A percentile compares a stretch with the other conserved stretches of the same genome.
phyloP scores from a whole-genome alignment of 345 rosid genomes.

The Acer campestre region DNA sequence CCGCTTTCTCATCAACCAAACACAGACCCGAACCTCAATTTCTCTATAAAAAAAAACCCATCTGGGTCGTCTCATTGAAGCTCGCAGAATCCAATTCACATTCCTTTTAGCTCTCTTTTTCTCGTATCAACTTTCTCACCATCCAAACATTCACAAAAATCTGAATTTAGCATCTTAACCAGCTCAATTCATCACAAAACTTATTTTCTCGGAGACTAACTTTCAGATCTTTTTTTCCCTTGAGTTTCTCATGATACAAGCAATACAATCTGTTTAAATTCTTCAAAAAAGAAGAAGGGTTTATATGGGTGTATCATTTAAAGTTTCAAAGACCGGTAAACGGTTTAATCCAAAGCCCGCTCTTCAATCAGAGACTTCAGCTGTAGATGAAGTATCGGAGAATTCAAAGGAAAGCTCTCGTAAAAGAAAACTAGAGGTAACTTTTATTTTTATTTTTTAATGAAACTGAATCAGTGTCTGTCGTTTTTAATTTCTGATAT shows the following conservation, averaged over 20 bases:
- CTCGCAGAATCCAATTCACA: neutral
- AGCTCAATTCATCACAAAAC: neutral
- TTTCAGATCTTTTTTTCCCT: neutral
- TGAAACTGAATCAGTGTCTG: neutral
- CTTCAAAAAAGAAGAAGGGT: neutral
- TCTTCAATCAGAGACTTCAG: conserved; percentile 35
- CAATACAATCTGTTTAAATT: no score
- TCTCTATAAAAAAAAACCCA: neutral
- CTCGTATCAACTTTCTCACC: neutral
- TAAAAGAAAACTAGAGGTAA: conserved; percentile 50
- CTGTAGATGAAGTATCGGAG: conserved; percentile 38
- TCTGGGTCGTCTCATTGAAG: neutral
- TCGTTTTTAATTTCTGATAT: neutral
- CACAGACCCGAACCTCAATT: neutral
- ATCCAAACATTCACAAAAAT: neutral
- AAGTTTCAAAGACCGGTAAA: conserved; percentile 62
- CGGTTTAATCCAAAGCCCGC: conserved; percentile 59
- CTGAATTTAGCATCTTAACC: neutral
- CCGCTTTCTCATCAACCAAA: conserved; percentile 15
- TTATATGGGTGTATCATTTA: conserved; percentile 72
- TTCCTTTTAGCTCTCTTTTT: neutral
- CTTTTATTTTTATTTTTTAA: neutral
- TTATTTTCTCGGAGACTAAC: neutral
- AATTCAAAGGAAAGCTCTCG: conserved; percentile 37
- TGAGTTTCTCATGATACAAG: neutral